Evolutionary conservation across 148 eudicot genomes (phyloP), one percentile per base, ranked within the genome.

Genomic region (Salicornia ramosissima): DNA sequence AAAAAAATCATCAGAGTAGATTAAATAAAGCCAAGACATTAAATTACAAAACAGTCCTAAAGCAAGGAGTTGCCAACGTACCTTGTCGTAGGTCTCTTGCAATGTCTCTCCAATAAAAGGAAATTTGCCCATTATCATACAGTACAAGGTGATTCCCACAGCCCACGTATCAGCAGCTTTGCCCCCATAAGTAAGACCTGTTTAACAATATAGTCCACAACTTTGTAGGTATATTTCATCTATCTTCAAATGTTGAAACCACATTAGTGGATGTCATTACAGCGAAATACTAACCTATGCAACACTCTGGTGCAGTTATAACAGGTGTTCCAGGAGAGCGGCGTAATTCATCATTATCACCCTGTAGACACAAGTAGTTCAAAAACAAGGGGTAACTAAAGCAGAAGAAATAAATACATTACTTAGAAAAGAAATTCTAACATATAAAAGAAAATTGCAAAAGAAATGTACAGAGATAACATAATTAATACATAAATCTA

Each of bases 261-360:
- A 60, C 42, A 5, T 10, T 6, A 3, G 2, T 26, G 34, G 22
- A 50, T 46, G 50, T 15, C 24, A 72, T 50, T 11, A 40, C 29
- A 72, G 75, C 22, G 59, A 40, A 53, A 39, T 28, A 73, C 80
- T 42, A 33, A 90, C 98, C 98, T 86, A 87, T 72, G 76, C 98
- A 94, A 76, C 98, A 94, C 73, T 94, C 98, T 1, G 98, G 98
- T 40, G 98, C 98, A 69, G 98, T 94, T 39, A 94, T 90, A 51
- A 90, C 98, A 49, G 98, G 98, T 60, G 98, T 94, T 67, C 98
- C 98, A 64, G 98, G 98, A 71, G 98, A 90, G 67, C 98, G 96
- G 13, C 98, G 90, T 67, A 94, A 85, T 83, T 85, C 92, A 69
- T 94, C 98, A 72, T 94, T 94, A 55, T 87, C 96, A 80, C 82